phyloP scores from a whole-genome alignment of 306 rosid species.

The Senna tora region DNA sequence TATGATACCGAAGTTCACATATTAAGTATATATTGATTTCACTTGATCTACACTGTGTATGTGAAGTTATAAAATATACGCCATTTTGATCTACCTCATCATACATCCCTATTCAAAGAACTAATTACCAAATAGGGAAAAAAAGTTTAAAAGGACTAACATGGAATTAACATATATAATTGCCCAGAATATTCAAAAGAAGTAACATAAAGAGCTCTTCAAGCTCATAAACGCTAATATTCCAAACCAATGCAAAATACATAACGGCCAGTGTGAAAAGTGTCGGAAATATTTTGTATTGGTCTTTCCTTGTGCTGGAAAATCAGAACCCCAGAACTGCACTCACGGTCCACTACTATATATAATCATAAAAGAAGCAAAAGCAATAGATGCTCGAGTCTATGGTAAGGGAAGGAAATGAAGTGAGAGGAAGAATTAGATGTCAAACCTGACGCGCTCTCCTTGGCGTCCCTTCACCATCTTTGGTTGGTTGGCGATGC shows the following conservation, averaged over 20 bases:
- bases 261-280: background rate
- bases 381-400: background rate
- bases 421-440: background rate
- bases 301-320: background rate
- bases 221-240: background rate
- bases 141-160: no score
- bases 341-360: background rate
- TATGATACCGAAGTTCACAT: background rate
- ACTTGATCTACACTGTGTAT: background rate
- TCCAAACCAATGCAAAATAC: background rate
- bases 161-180: no score
- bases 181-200: background rate
- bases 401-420: background rate
- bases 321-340: background rate
- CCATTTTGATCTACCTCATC: no score
- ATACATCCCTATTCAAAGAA: background rate
- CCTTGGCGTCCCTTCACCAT: slow-evolving; percentile 94
- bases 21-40: background rate
- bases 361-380: background rate
- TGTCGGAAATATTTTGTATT: background rate
- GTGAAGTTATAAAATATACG: no score
- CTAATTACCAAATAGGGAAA: background rate
- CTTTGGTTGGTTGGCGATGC: slow-evolving; percentile 22
- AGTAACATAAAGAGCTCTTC: background rate
- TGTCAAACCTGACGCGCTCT: slow-evolving; percentile 80